These are phyloP conservation scores for Colletotrichum phormii DNA, from an alignment of 2,329 filamentous ascomycete genomes.

Conservation along the genomic window DNA sequence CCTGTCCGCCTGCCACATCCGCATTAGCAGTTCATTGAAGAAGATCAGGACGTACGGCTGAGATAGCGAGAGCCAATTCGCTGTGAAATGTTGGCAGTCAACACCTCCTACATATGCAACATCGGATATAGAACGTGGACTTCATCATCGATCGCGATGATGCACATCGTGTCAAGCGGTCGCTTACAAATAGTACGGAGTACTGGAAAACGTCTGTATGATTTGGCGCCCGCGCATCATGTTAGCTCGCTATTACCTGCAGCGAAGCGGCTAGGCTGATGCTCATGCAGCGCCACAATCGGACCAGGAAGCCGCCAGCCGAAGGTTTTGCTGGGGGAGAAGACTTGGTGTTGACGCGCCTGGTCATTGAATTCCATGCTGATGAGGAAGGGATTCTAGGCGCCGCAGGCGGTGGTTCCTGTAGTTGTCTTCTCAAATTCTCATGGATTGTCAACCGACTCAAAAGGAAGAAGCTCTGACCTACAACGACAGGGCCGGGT, in stretches of 20 bases:
- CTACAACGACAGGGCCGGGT: constrained; percentile 14
- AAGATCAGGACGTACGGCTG: constrained; percentile 6
- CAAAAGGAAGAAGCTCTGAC: constrained; percentile 9
- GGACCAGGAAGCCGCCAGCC: constrained; percentile 3
- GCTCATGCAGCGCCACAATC: background rate
- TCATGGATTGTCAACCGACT: constrained; percentile 3
- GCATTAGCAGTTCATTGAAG: background rate
- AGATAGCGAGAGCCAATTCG: background rate
- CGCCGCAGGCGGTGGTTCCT: background rate
- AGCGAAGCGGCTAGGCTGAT: background rate
- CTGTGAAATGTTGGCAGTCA: background rate
- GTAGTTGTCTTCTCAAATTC: background rate
- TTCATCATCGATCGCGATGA: background rate
- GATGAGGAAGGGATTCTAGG: background rate
- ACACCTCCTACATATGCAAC: background rate
- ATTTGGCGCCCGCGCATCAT: background rate
- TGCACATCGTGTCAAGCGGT: background rate
- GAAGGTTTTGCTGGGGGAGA: background rate
- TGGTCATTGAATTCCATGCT: background rate
- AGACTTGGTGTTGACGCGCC: background rate
- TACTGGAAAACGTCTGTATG: background rate
- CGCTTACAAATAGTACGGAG: constrained; percentile 1
- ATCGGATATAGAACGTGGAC: background rate
- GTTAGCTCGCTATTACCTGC: background rate
- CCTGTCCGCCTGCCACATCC: background rate